Percentiles rank a stretch among this genome's conserved stretches.
Conservation (phyloP, 73 alveolate genomes). For the Tetrahymena borealis region DNA sequence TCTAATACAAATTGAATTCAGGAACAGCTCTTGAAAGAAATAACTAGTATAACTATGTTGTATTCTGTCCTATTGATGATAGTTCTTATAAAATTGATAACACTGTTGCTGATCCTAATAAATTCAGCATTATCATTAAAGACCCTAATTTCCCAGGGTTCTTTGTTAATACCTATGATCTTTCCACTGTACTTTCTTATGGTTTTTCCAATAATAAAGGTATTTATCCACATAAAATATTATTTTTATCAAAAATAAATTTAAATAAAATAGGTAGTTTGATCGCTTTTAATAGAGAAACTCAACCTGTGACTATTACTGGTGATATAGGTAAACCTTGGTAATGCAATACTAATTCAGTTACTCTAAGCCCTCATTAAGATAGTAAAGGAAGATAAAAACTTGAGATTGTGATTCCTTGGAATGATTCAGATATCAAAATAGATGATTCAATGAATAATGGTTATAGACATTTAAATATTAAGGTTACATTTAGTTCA, state of each 20-base stretch:
- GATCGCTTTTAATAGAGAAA: not conserved
- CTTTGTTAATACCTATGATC: not conserved
- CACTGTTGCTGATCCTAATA: not conserved
- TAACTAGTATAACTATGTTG: not conserved
- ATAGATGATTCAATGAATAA: not conserved
- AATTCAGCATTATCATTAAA: not conserved
- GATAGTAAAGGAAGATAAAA: not conserved
- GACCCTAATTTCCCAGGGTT: not conserved
- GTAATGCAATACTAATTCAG: not conserved
- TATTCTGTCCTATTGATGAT: not conserved
- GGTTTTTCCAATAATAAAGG: not conserved
- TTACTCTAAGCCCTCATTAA: not conserved
- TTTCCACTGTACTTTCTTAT: not conserved
- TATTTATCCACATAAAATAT: not conserved
- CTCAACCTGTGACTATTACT: not conserved
- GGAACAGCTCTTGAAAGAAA: not conserved
- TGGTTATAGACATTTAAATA: not conserved
- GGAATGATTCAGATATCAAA: not conserved
- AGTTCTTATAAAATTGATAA: not conserved
- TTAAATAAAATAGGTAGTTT: not conserved
- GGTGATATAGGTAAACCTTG: not conserved
- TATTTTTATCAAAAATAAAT: not conserved
- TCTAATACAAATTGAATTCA: not conserved
- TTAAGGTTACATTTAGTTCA: not conserved
- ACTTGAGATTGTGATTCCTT: not conserved